phyloP scores from a whole-genome alignment of 129 eudicot species.

The Deinandra increscens region DNA sequence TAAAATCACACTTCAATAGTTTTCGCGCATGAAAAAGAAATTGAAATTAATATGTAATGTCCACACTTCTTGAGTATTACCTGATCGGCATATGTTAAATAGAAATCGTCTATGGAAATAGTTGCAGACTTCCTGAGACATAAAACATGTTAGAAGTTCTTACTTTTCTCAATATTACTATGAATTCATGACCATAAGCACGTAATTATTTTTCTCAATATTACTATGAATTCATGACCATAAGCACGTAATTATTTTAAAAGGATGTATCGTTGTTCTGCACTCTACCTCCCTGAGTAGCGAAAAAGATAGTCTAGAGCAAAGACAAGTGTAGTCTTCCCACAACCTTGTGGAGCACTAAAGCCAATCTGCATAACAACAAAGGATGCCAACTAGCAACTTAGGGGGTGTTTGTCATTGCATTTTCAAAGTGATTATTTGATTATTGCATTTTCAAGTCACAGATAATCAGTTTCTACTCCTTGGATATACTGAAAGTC shows the following conservation, averaged over 20 bases:
- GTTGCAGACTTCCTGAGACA: slow-evolving; percentile 84
- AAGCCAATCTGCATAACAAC: slow-evolving; percentile 79
- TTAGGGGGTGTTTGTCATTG: not conserved
- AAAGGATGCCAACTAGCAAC: slow-evolving; percentile 16
- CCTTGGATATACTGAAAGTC: not conserved
- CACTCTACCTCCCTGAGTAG: slow-evolving; percentile 73
- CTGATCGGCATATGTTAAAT: slow-evolving; percentile 87
- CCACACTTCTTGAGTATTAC: slow-evolving; percentile 32
- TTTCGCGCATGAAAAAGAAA: not conserved
- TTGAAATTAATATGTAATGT: not conserved
- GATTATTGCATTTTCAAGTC: not conserved
- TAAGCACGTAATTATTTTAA: slow-evolving; percentile 5
- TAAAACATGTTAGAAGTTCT: slow-evolving; percentile 25
- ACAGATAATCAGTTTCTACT: not conserved
- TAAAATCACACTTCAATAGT: not conserved
- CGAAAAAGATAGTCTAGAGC: slow-evolving; percentile 78
- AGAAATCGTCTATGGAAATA: slow-evolving; percentile 90
- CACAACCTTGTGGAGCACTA: slow-evolving; percentile 99
- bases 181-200: slow-evolving; percentile 5
- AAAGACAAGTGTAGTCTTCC: slow-evolving; percentile 93
- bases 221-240: slow-evolving; percentile 11
- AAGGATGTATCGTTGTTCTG: slow-evolving; percentile 34
- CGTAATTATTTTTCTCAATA: slow-evolving; percentile 12
- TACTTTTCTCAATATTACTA: not conserved
- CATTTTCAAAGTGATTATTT: not conserved